Evolutionary conservation across 2,329 filamentous ascomycete genomes (phyloP).

Genomic region (Fusarium ambrosium): DNA sequence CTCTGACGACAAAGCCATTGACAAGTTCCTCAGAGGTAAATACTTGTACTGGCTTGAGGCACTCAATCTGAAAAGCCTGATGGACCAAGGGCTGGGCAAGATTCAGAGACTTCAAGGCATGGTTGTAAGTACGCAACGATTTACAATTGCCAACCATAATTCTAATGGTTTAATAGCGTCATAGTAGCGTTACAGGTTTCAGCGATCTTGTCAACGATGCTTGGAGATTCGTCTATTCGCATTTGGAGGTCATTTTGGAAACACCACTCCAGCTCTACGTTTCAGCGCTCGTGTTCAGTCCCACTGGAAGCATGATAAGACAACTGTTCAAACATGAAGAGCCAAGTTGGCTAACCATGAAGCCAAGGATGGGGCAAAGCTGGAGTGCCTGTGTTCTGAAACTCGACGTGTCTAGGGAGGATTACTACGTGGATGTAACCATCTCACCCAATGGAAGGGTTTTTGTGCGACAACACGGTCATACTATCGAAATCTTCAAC

Average conservation of each 20-base stretch:
- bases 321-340: neutral
- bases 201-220: neutral
- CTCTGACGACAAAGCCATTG: neutral
- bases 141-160: neutral
- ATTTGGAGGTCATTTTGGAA: neutral
- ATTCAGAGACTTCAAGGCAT: neutral
- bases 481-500: too few relatives aligned
- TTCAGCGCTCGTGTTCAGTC: conserved; percentile 26
- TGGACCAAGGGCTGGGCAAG: neutral
- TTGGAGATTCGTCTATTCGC: neutral
- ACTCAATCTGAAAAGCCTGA: conserved; percentile 52
- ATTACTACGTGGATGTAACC: too few relatives aligned
- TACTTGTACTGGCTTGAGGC: conserved; percentile 60
- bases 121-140: neutral
- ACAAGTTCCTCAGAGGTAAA: neutral
- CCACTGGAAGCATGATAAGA: neutral
- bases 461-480: too few relatives aligned
- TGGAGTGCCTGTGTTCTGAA: conserved; percentile 4
- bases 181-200: neutral
- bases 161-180: neutral
- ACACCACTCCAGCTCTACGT: conserved; percentile 16
- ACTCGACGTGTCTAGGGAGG: too few relatives aligned
- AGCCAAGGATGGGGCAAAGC: neutral
- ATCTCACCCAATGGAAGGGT: too few relatives aligned
- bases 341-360: neutral